phyloP scores from a whole-genome alignment of 805 yeast species.

The Ogataea philodendri region DNA sequence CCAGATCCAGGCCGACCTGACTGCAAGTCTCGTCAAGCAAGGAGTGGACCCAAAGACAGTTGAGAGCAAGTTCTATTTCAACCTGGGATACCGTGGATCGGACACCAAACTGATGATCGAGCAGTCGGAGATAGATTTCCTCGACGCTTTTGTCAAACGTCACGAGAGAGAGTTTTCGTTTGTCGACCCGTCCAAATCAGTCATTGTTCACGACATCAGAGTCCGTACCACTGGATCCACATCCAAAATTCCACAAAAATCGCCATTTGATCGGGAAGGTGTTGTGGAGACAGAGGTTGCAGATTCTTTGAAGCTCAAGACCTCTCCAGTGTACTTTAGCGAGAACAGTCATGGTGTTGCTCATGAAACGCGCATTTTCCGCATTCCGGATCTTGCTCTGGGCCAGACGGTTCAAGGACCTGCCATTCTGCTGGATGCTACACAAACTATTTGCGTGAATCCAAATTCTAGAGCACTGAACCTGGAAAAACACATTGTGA shows the following conservation, averaged over 20 bases:
- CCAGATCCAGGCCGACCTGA: constrained; percentile 16
- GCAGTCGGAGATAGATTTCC: constrained; percentile 35
- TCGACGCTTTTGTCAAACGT: constrained; percentile 45
- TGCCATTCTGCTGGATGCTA: constrained; percentile 34
- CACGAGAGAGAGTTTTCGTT: constrained; percentile 72
- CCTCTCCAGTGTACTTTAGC: constrained; percentile 58
- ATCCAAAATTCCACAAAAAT: constrained; percentile 29
- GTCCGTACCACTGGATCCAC: constrained; percentile 76
- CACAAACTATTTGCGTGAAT: constrained; percentile 36
- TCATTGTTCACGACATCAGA: constrained; percentile 59
- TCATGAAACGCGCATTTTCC: constrained; percentile 46
- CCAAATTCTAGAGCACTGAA: constrained; percentile 33
- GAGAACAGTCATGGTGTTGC: constrained; percentile 75
- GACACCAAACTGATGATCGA: constrained; percentile 72
- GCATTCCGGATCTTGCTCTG: constrained; percentile 28
- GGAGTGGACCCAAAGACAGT: constrained; percentile 19
- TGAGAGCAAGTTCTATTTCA: constrained; percentile 44
- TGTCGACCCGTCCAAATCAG: constrained; percentile 49
- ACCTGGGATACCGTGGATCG: constrained; percentile 76
- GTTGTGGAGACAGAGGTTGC: constrained; percentile 76
- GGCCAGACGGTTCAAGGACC: constrained; percentile 50
- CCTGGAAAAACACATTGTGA: constrained; percentile 34
- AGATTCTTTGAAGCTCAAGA: constrained; percentile 52
- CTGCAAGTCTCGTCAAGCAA: constrained; percentile 32
- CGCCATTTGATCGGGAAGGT: constrained; percentile 33